Conservation (phyloP, 805 yeast species). For the Metschnikowia orientalis region DNA sequence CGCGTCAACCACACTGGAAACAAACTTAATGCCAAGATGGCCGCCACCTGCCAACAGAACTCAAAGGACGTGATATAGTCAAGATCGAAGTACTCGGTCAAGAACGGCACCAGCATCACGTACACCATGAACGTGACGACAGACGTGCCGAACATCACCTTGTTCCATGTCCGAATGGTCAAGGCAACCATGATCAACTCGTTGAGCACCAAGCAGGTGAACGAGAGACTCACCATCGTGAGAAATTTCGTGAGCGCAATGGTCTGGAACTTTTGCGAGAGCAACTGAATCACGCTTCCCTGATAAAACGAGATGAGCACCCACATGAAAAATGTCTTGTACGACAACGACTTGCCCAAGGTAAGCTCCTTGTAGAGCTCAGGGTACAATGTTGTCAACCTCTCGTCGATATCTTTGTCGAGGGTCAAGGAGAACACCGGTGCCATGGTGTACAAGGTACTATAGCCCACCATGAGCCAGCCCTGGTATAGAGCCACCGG, state of each 20-base stretch:
- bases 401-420: slow-evolving; percentile 88
- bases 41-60: slow-evolving; percentile 65
- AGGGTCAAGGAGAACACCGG: slow-evolving; percentile 93
- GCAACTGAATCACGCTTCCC: slow-evolving; percentile 78
- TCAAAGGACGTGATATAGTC: slow-evolving; percentile 50
- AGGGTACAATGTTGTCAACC: slow-evolving; percentile 84
- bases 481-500: slow-evolving; percentile 95
- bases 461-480: slow-evolving; percentile 97
- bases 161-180: slow-evolving; percentile 90
- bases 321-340: slow-evolving; percentile 88
- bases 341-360: slow-evolving; percentile 80
- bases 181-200: slow-evolving; percentile 92
- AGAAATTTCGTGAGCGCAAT: slow-evolving; percentile 50
- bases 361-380: slow-evolving; percentile 92
- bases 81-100: slow-evolving; percentile 82
- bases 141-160: slow-evolving; percentile 68
- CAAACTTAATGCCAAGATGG: slow-evolving; percentile 65
- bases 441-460: slow-evolving; percentile 95
- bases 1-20: slow-evolving; percentile 89
- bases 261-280: slow-evolving; percentile 75
- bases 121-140: slow-evolving; percentile 63
- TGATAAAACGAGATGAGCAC: slow-evolving; percentile 85
- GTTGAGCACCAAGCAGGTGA: slow-evolving; percentile 72
- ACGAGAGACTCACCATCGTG: slow-evolving; percentile 81
- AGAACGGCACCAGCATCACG: slow-evolving; percentile 74